Evolutionary conservation across 2,329 filamentous ascomycete species (phyloP).

Genomic region (Diaporthe velutina): DNA sequence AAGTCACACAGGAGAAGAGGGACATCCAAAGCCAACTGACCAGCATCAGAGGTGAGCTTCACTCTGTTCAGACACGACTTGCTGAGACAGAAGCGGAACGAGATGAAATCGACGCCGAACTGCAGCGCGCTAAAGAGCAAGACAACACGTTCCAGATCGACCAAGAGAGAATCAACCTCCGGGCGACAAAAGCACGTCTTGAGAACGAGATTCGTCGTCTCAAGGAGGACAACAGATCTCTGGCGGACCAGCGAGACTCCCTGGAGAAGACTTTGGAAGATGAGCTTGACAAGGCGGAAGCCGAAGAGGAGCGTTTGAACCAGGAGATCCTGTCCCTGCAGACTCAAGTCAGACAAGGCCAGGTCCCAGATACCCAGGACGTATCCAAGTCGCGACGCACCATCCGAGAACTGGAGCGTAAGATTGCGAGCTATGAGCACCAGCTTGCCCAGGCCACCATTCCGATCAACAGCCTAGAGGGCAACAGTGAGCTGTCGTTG

Average conservation of each 20-base stretch:
- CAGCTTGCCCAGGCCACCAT: slow-evolving; percentile 51
- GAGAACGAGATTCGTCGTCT: slow-evolving; percentile 76
- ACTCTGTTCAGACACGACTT: slow-evolving; percentile 67
- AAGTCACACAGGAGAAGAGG: slow-evolving; percentile 71
- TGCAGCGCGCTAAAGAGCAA: slow-evolving; percentile 66
- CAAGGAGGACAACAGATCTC: slow-evolving; percentile 71
- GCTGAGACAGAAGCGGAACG: slow-evolving; percentile 74
- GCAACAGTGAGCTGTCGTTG: slow-evolving; percentile 68
- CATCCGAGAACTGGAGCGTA: slow-evolving; percentile 74
- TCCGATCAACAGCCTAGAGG: slow-evolving; percentile 49
- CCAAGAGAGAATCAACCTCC: slow-evolving; percentile 77
- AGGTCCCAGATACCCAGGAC: slow-evolving; percentile 65
- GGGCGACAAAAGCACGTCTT: slow-evolving; percentile 75
- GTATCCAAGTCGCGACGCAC: slow-evolving; percentile 71
- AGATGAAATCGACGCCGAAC: slow-evolving; percentile 73
- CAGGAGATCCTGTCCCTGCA: slow-evolving; percentile 68
- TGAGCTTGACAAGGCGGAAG: slow-evolving; percentile 74
- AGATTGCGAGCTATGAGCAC: slow-evolving; percentile 66
- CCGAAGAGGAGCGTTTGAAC: slow-evolving; percentile 74
- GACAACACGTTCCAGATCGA: slow-evolving; percentile 70
- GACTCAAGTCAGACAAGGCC: slow-evolving; percentile 56
- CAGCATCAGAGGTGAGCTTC: slow-evolving; percentile 70
- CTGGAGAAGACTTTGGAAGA: slow-evolving; percentile 74
- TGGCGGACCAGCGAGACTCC: slow-evolving; percentile 68
- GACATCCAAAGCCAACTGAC: slow-evolving; percentile 73